Conservation (phyloP, 2,329 filamentous ascomycete genomes). For the Nigrograna mackinnonii region DNA sequence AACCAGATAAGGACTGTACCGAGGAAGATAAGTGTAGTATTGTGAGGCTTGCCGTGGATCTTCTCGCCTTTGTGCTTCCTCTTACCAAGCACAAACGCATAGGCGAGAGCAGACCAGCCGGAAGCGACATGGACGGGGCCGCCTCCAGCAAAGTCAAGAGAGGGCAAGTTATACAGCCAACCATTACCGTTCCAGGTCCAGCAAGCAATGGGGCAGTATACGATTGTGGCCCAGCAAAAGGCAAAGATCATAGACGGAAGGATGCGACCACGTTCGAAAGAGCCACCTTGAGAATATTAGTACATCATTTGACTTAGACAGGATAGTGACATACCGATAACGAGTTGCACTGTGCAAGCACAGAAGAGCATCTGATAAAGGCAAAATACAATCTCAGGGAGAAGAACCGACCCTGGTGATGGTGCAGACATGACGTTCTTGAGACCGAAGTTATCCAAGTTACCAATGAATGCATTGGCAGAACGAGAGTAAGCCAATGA, state of each 20-base stretch:
- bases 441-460: conserved; percentile 64
- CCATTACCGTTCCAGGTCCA: conserved; percentile 71
- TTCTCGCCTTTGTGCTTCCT: conserved; percentile 54
- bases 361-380: conserved; percentile 69
- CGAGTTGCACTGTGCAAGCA: conserved; percentile 64
- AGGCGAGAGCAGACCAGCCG: conserved; percentile 62
- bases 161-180: conserved; percentile 65
- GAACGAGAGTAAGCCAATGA: conserved; percentile 64
- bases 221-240: conserved; percentile 67
- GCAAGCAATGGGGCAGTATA: conserved; percentile 66
- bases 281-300: too few relatives aligned
- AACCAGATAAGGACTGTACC: conserved; percentile 70
- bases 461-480: conserved; percentile 65
- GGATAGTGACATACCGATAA: too few relatives aligned
- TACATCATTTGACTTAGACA: too few relatives aligned
- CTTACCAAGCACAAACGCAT: conserved; percentile 66
- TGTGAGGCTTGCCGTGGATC: conserved; percentile 61
- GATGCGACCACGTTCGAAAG: conserved; percentile 67
- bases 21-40: conserved; percentile 65
- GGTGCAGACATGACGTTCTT: conserved; percentile 64
- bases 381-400: conserved; percentile 69
- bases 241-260: conserved; percentile 66
- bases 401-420: conserved; percentile 57
- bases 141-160: conserved; percentile 64
- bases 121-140: conserved; percentile 68